phyloP scores from a whole-genome alignment of 2,329 filamentous ascomycete genomes.

The Sclerotiophoma versabilis region DNA sequence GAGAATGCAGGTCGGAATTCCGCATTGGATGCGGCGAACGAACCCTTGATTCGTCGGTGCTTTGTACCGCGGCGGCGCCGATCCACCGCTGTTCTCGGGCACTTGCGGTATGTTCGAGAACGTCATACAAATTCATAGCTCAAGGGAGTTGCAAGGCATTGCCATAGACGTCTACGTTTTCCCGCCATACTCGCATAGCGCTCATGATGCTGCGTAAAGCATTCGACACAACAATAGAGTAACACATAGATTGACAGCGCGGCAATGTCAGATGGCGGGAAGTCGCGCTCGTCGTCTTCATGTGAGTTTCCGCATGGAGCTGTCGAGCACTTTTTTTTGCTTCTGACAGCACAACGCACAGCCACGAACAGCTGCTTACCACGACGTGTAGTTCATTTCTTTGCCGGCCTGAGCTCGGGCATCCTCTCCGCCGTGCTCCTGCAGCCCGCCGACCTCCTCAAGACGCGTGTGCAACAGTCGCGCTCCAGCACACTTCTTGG shows the following conservation, averaged over 20 bases:
- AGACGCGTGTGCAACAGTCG: constrained; percentile 93
- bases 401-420: constrained; percentile 86
- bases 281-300: constrained; percentile 58
- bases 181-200: not conserved
- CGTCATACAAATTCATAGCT: constrained; percentile 16
- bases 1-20: too few relatives aligned
- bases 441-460: constrained; percentile 94
- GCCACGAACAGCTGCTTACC: constrained; percentile 8
- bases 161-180: not conserved
- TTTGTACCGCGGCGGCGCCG: constrained; percentile 11
- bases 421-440: constrained; percentile 87
- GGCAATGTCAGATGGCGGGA: constrained; percentile 61
- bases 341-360: not conserved
- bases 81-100: constrained; percentile 14
- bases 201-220: constrained; percentile 17
- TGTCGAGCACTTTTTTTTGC: constrained; percentile 19
- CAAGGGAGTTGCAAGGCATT: constrained; percentile 1
- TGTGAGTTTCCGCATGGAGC: constrained; percentile 43
- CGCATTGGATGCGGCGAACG: too few relatives aligned
- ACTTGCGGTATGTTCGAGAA: constrained; percentile 13
- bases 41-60: constrained; percentile 1
- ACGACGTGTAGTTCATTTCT: constrained; percentile 71
- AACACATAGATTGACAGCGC: constrained; percentile 35
- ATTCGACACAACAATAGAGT: constrained; percentile 23
- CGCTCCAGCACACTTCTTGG: constrained; percentile 70